A percentile compares a stretch with the other conserved stretches of the same genome.
Evolutionary conservation across 495 filamentous ascomycete genomes (phyloP).

Genomic region (Amphirosellinia nigrospora): DNA sequence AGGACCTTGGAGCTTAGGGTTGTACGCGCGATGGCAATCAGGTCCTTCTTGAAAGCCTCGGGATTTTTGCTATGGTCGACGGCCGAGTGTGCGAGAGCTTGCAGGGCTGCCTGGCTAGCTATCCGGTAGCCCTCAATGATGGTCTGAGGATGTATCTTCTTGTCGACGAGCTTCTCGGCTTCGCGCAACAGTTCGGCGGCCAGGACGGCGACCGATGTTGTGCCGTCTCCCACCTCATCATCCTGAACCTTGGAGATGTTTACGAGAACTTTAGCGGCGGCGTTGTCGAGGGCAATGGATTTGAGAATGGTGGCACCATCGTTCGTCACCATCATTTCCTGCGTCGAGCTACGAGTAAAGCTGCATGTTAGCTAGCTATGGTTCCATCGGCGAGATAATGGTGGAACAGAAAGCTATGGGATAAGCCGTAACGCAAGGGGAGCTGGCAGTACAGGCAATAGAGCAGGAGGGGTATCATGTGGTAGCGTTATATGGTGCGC

Average conservation of each 20-base stretch:
- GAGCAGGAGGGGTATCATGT: too few species aligned
- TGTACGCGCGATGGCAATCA: constrained; percentile 90
- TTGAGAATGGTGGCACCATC: constrained; percentile 98
- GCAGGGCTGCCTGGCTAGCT: constrained; percentile 85
- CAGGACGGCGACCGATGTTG: constrained; percentile 82
- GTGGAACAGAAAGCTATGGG: background rate
- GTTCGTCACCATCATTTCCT: constrained; percentile 97
- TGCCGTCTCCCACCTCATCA: constrained; percentile 97
- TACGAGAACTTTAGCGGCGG: constrained; percentile 94
- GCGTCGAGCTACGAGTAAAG: constrained; percentile 72
- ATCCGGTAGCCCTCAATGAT: constrained; percentile 99
- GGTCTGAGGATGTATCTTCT: constrained; percentile 98
- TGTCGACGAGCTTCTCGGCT: constrained; percentile 94
- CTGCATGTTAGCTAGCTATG: constrained; percentile 24
- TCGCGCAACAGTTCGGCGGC: constrained; percentile 95
- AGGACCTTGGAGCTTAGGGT: constrained; percentile 98
- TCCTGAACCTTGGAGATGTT: constrained; percentile 99
- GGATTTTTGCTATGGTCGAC: constrained; percentile 86
- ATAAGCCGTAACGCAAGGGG: background rate
- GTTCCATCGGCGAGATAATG: background rate
- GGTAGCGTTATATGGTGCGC: too few species aligned
- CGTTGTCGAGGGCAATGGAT: constrained; percentile 98
- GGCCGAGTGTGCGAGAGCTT: constrained; percentile 80
- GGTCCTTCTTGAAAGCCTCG: constrained; percentile 85
- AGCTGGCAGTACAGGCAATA: background rate